These are phyloP conservation scores for Aschersonia sp. DNA, from an alignment of 2,329 filamentous ascomycete genomes.

Conservation along the genomic window DNA sequence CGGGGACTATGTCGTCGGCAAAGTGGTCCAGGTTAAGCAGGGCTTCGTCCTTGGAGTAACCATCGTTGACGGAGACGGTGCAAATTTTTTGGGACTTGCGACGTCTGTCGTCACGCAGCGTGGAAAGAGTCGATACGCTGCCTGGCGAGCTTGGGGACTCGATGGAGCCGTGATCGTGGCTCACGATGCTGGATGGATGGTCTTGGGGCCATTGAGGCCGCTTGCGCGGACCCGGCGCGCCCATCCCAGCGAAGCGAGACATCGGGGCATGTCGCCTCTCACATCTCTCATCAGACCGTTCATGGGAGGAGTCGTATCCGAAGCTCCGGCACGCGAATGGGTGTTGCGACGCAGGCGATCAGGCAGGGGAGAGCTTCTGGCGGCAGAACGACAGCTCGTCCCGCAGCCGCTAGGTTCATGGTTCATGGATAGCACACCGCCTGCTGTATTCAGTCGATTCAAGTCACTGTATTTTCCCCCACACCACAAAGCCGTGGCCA, in stretches of 20 bases:
- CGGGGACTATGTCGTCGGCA: conserved; percentile 45
- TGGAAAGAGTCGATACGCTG: conserved; percentile 35
- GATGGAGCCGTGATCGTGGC: conserved; percentile 25
- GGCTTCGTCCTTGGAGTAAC: conserved; percentile 63
- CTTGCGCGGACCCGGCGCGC: conserved; percentile 28
- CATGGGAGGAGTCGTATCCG: not conserved
- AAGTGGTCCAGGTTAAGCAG: conserved; percentile 63
- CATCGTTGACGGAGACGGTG: conserved; percentile 51
- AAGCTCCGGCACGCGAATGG: not conserved
- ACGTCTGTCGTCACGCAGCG: conserved; percentile 20
- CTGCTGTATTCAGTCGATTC: not conserved
- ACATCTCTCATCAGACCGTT: conserved; percentile 3
- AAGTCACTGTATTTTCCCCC: too few relatives aligned
- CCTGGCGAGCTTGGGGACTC: conserved; percentile 30
- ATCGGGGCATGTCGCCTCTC: conserved; percentile 13
- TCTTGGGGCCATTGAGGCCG: conserved; percentile 36
- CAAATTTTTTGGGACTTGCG: conserved; percentile 30
- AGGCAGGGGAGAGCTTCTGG: not conserved
- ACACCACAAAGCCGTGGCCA: too few relatives aligned
- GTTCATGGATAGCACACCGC: not conserved
- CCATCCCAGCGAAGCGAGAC: conserved; percentile 25
- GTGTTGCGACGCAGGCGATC: too few relatives aligned
- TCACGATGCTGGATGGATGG: conserved; percentile 34
- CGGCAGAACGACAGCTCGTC: not conserved
- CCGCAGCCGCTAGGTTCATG: too few relatives aligned